These are phyloP conservation scores for Leccinum subgranulosum DNA, from an alignment of 768 basidiomycete species.

Conservation along the genomic window DNA sequence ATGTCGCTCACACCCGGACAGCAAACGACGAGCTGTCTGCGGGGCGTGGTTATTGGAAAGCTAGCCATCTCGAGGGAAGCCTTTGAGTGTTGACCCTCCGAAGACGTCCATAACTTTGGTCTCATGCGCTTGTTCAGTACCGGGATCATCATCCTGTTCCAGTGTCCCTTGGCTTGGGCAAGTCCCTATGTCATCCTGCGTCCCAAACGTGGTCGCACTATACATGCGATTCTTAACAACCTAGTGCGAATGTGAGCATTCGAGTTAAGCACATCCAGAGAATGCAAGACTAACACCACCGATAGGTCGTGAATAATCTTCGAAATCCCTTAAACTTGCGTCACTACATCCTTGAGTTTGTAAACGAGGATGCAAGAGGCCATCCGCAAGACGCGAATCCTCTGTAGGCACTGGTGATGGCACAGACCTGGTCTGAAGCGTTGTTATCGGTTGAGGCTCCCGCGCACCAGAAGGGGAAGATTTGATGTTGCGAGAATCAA, in stretches of 20 bases:
- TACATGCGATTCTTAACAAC: constrained; percentile 29
- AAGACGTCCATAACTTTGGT: constrained; percentile 8
- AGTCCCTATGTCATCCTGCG: constrained; percentile 21
- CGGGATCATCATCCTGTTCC: background rate
- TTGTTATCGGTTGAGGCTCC: background rate
- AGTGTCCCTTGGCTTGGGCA: constrained; percentile 4
- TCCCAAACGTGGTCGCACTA: constrained; percentile 34
- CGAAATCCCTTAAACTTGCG: constrained; percentile 30
- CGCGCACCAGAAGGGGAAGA: background rate
- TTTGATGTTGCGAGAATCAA: background rate
- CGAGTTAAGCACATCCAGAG: background rate
- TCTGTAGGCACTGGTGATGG: constrained; percentile 29
- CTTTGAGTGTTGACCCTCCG: background rate
- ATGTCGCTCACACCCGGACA: background rate
- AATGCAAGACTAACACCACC: constrained; percentile 23
- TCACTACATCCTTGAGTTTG: constrained; percentile 22
- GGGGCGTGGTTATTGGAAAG: background rate
- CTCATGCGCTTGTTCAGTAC: constrained; percentile 4
- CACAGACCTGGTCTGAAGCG: constrained; percentile 1
- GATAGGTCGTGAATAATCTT: constrained; percentile 33
- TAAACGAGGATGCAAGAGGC: constrained; percentile 26
- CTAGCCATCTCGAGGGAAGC: constrained; percentile 10
- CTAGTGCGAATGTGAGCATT: constrained; percentile 11
- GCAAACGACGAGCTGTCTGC: background rate
- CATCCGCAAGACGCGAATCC: constrained; percentile 16